A percentile compares a stretch with the other conserved stretches of the same genome.
Evolutionary conservation across 345 rosid species (phyloP).

Genomic region (Gynandropsis gynandra): DNA sequence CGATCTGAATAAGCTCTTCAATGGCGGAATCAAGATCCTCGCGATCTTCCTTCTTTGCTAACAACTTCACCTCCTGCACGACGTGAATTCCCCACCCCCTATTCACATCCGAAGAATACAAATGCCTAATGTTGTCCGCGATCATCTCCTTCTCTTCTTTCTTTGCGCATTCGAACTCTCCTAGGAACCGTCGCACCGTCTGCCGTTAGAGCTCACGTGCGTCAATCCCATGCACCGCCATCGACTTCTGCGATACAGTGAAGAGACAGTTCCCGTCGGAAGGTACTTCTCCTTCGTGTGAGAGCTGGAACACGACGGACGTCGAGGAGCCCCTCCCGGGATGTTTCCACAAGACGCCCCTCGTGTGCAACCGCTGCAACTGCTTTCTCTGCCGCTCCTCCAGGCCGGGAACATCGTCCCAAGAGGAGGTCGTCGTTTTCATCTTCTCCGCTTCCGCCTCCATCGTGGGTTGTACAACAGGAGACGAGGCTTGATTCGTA

Average conservation of each 20-base stretch:
- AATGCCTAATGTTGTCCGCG: conserved; percentile 54
- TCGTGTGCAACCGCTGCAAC: conserved; percentile 60
- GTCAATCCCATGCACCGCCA: conserved; percentile 70
- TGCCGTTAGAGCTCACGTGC: conserved; percentile 64
- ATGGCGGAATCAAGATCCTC: conserved; percentile 60
- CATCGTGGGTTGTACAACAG: conserved; percentile 40
- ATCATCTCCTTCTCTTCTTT: conserved; percentile 41
- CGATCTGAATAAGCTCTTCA: conserved; percentile 72
- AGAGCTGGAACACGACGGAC: conserved; percentile 67
- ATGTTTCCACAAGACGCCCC: conserved; percentile 86
- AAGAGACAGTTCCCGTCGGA: conserved; percentile 96
- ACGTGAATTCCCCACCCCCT: conserved; percentile 98
- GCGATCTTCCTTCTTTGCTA: conserved; percentile 73
- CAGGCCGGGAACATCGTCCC: conserved; percentile 81
- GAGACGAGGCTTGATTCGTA: conserved; percentile 60
- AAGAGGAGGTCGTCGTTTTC: conserved; percentile 23
- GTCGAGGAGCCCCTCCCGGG: conserved; percentile 39
- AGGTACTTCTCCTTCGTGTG: conserved; percentile 93
- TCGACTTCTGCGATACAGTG: conserved; percentile 78
- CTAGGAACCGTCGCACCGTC: conserved; percentile 62
- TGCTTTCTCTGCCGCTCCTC: conserved; percentile 88
- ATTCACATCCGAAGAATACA: conserved; percentile 98
- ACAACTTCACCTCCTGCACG: conserved; percentile 80
- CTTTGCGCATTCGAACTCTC: conserved; percentile 59
- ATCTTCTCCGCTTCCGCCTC: conserved; percentile 45